A percentile compares a stretch with the other conserved stretches of the same genome.
Conservation (phyloP, 2,329 filamentous ascomycete species). For the Phialophora expanda region DNA sequence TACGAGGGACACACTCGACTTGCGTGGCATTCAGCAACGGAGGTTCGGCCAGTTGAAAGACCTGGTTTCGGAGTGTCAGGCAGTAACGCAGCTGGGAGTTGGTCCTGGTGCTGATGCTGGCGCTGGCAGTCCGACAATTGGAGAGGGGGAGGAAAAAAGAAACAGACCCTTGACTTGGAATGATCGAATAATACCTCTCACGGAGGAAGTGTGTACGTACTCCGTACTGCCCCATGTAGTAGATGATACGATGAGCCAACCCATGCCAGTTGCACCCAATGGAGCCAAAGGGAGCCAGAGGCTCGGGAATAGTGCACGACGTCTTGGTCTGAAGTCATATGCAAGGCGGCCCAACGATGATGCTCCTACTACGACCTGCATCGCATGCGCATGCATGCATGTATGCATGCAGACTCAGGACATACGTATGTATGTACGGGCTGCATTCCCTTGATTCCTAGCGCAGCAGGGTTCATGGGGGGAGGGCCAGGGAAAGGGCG, state of each 20-base stretch:
- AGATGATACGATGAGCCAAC: too few relatives aligned
- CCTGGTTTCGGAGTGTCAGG: neutral
- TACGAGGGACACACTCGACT: neutral
- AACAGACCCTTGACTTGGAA: neutral
- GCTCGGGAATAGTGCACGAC: neutral
- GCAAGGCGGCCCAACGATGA: slow-evolving; percentile 18
- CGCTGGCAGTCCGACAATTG: neutral
- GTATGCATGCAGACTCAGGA: too few relatives aligned
- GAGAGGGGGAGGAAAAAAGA: neutral
- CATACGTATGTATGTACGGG: neutral
- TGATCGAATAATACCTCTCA: too few relatives aligned
- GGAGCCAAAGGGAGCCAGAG: neutral
- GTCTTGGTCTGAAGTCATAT: neutral
- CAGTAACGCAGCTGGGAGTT: neutral
- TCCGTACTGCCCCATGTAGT: too few relatives aligned
- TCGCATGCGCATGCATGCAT: slow-evolving; percentile 1
- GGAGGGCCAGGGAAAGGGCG: too few relatives aligned
- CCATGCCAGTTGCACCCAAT: neutral
- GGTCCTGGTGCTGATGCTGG: neutral
- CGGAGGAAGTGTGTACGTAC: too few relatives aligned
- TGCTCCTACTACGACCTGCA: slow-evolving; percentile 3
- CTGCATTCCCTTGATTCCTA: neutral
- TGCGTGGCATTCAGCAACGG: neutral
- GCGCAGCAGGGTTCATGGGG: slow-evolving; percentile 1
- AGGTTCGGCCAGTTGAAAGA: neutral